Evolutionary conservation across 768 basidiomycete species (phyloP).

Genomic region (Clathrus columnatus): DNA sequence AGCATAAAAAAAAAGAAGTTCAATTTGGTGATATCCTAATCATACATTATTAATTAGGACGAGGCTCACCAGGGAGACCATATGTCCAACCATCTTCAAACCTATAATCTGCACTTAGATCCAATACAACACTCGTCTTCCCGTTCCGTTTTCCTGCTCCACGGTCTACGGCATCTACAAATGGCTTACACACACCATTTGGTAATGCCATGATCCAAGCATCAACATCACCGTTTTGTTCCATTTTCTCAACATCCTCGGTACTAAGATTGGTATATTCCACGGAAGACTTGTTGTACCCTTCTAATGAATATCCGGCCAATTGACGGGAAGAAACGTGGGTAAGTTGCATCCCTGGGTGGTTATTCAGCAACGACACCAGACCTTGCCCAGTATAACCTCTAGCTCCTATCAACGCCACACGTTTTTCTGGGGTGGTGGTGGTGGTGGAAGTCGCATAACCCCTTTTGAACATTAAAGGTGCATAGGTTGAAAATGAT

Average conservation of each 20-base stretch:
- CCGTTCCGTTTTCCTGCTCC: constrained; percentile 45
- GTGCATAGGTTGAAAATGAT: constrained; percentile 51
- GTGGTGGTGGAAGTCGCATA: constrained; percentile 59
- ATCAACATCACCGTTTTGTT: constrained; percentile 83
- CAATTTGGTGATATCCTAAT: constrained; percentile 25
- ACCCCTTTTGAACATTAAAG: constrained; percentile 50
- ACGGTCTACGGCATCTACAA: constrained; percentile 87
- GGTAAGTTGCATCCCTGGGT: constrained; percentile 83
- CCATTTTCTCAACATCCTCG: constrained; percentile 79
- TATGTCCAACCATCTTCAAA: constrained; percentile 96
- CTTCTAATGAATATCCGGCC: constrained; percentile 67
- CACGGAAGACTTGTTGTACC: constrained; percentile 69
- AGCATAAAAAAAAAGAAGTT: constrained; percentile 22
- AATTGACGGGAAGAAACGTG: constrained; percentile 96
- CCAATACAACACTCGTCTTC: constrained; percentile 72
- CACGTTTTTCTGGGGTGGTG: constrained; percentile 67
- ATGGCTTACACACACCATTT: constrained; percentile 95
- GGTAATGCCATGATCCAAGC: constrained; percentile 99
- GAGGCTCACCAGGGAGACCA: constrained; percentile 90
- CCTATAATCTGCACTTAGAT: constrained; percentile 89
- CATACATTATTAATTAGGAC: constrained; percentile 7
- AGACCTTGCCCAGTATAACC: constrained; percentile 94
- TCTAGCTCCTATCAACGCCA: constrained; percentile 93
- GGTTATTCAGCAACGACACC: constrained; percentile 75
- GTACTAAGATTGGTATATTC: constrained; percentile 74